Evolutionary conservation across 495 filamentous ascomycete genomes (phyloP), one percentile per base, ranked within the genome.

Genomic region (Platismatia glauca): DNA sequence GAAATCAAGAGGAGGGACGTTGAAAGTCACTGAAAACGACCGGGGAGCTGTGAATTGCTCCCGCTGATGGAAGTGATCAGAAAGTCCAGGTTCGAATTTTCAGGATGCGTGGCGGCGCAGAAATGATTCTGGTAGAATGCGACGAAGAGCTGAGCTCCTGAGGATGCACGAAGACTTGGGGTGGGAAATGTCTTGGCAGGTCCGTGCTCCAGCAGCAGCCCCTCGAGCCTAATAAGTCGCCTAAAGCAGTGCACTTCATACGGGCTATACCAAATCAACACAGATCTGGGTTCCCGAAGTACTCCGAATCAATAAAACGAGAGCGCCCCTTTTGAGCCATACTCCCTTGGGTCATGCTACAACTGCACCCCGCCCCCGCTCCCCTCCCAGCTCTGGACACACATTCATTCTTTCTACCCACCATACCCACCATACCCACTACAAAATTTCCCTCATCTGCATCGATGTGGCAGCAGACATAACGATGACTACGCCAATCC

Each of bases 1-100:
- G 84, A 85, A 70, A 73, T 90, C 66, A 80, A 83, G 71, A 78
- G 79, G 65, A 76, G 78, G 38, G 75, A 80, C 2, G 46, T 8
- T 16, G 58, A 48, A n/a, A 33, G 20, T 31, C 13, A 27, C 16
- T 52, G 24, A 33, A 33, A 9, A 53, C 3, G 12, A 53, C 29
- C 8, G 8, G 3, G 29, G 16, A 33, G 1, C 15, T 33, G 29
- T 53, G 29, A 22, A 31, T 9, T 33, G 20, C 29, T 2, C 20
- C 3, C 29, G 8, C 50, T 34, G 6, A 43, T 20, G 38, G n/a
- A 58, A 27, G 1, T 18, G 15, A 43, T 7, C 22, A 58, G 7
- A 15, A 18, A 58, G 38, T 20, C 22, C 29, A 53, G 16, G 13
- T 20, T 3, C n/a, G 24, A 16, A 33, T 34, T n/a, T 16, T n/a